Percentiles rank a stretch among this genome's conserved stretches.
Conservation (phyloP, 164 flowering plant genomes). For the Vitis riparia region DNA sequence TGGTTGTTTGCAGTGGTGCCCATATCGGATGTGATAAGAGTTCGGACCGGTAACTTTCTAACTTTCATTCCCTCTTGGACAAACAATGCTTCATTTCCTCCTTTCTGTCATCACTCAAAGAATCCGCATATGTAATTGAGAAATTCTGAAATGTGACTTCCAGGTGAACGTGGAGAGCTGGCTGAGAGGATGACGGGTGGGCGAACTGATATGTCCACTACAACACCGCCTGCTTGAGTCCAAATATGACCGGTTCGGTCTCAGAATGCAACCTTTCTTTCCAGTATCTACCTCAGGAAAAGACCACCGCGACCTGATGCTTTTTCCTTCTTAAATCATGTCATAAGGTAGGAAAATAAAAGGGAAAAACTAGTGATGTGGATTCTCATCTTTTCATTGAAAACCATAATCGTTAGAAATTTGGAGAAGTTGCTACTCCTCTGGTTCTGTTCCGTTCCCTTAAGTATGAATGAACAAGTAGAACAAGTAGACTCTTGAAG, state of each 20-base stretch:
- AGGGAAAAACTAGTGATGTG: too few species aligned
- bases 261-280: conserved; percentile 3
- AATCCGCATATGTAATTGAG: neutral
- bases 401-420: too few species aligned
- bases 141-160: neutral
- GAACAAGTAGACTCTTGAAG: too few species aligned
- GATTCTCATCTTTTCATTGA: too few species aligned
- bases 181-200: conserved; percentile 95
- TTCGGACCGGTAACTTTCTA: conserved; percentile 76
- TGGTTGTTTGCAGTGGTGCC: conserved; percentile 72
- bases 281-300: neutral
- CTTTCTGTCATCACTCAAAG: neutral
- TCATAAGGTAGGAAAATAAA: too few species aligned
- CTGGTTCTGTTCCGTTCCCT: too few species aligned
- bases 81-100: neutral
- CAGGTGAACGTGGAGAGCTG: conserved; percentile 88
- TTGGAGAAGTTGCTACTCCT: too few species aligned
- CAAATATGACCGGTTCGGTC: neutral
- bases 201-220: conserved; percentile 46
- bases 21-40: conserved; percentile 76
- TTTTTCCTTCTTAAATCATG: too few species aligned
- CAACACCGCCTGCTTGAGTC: conserved; percentile 17
- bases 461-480: too few species aligned
- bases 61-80: neutral
- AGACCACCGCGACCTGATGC: too few species aligned